Evolutionary conservation across 495 filamentous ascomycete genomes (phyloP), one percentile per base, ranked within the genome.

Genomic region (Pyronema omphalodes): DNA sequence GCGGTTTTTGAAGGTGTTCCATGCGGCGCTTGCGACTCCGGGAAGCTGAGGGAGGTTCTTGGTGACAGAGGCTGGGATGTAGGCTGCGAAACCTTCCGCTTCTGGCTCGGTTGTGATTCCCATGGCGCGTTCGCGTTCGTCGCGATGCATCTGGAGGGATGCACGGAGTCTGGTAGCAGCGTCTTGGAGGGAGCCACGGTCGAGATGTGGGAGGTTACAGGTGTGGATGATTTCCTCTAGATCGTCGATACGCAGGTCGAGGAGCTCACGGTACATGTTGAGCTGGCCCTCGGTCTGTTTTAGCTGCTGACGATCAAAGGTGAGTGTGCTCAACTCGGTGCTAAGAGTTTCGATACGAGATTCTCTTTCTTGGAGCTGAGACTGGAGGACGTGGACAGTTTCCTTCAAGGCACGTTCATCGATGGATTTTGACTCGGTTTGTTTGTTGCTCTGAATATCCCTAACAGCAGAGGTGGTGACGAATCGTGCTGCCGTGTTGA

Each of bases 101-200:
- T 50, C 47, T 1, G 18, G 47, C 11, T 50, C 36, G 1, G 23
- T 29, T 3, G 47, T 36, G 41, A 46, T 45, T 18, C 52, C 52
- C 23, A 46, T 49, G 4, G 34, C 9, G 12, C 83, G 72, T 62
- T 96, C 93, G 15, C 82, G 83, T 66, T 93, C 91, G 63, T 94
- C 86, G 66, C 85, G 84, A 62, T 96, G 88, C 91, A 98, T 98
- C 66, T 96, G 84, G 14, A 98, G 74, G 60, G 91, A 95, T 15
- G 93, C 84, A 62, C 85, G 87, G 54, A 98, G 76, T 7, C 91
- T 80, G 58, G 95, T 94, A 35, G 88, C 86, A 8, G 87, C 85
- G 65, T 96, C 88, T 56, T 81, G 82, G 53, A 94, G 81, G 12
- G 14, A 17, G 55, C 83, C 75, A 36, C 75, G 73, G 69, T 95